Base-by-base conservation (phyloP, 495 filamentous ascomycete species). In the Aspergillus bridgeri region DNA sequence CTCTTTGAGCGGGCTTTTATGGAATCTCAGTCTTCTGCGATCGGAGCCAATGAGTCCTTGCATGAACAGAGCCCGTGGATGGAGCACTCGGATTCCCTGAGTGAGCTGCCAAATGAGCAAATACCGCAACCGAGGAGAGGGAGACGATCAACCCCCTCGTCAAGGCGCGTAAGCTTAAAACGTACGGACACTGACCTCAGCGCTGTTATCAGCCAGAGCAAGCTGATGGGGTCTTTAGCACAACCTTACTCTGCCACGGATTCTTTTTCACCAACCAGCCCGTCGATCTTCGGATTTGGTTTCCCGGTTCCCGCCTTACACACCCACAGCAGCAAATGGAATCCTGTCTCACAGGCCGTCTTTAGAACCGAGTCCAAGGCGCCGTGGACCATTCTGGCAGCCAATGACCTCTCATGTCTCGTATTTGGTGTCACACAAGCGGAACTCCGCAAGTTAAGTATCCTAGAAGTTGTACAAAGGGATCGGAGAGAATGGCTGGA, bases 341-440 rank as follows among this genome's bases (percentile, higher is more conserved):
- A 88, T 7, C 92, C 92, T 7, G 89, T 92, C 25, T 89, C 91
- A 18, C 95, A 98, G 73, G 94, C 94, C 42, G 95, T 98, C 51
- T 98, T 98, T 65, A 92, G 93, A 18, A 98, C 94, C 17, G 89
- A 95, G 71, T 81, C 89, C 46, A 80, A 86, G 46, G 80, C 88
- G 9, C 95, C 94, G 5, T 98, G 91, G 89, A 98, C 93, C 3
- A 96, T 98, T 54, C 78, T 96, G 48, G 88, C 93, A 7, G 95
- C 94, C n/a, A 98, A 98, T 66, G 94, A 98, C 69, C 79, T 98
- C 33, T 93, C 95, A 17, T 98, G 94, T 72, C 80, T 98, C 23
- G 83, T 98, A 48, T 98, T 98, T 72, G 94, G 94, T 42, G 90
- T 98, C 24, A 95, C 93, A 5, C 90, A 91, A 66, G 89, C 90